Evolutionary conservation across 192 early-diverging fungal genomes (phyloP).

Genomic region (Entomortierella lignicola): DNA sequence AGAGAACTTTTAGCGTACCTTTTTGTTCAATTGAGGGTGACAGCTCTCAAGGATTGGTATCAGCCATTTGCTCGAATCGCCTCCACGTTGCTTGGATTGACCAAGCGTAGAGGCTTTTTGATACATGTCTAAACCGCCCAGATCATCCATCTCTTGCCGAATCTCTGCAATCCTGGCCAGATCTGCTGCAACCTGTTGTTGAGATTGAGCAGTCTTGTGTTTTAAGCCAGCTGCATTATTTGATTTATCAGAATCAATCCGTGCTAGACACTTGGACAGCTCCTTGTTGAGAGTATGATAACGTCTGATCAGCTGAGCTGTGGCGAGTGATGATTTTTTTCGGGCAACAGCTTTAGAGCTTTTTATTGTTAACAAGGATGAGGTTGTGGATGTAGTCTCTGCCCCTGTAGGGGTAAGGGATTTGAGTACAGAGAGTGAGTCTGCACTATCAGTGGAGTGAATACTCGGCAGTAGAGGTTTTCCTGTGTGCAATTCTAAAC

Average conservation of each 20-base stretch:
- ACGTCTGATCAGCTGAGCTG: slow-evolving; percentile 75
- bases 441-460: not conserved
- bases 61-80: slow-evolving; percentile 86
- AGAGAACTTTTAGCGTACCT: slow-evolving; percentile 15
- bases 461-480: not conserved
- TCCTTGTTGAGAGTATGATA: slow-evolving; percentile 88
- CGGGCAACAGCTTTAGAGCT: slow-evolving; percentile 34
- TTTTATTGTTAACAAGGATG: slow-evolving; percentile 36
- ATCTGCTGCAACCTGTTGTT: slow-evolving; percentile 19
- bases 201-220: not conserved
- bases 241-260: slow-evolving; percentile 21
- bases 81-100: slow-evolving; percentile 84
- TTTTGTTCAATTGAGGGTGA: slow-evolving; percentile 37
- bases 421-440: slow-evolving; percentile 27
- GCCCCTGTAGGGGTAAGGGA: slow-evolving; percentile 32
- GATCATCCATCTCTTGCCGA: slow-evolving; percentile 64
- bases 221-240: slow-evolving; percentile 14
- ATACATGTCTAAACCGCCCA: slow-evolving; percentile 91
- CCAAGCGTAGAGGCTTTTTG: slow-evolving; percentile 86
- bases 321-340: slow-evolving; percentile 71
- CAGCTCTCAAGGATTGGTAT: slow-evolving; percentile 64
- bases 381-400: slow-evolving; percentile 38
- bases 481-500: not conserved
- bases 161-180: slow-evolving; percentile 49
- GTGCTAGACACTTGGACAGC: slow-evolving; percentile 63